Evolutionary conservation across 164 flowering plant genomes (phyloP).

Genomic region (Kingdonia uniflora): DNA sequence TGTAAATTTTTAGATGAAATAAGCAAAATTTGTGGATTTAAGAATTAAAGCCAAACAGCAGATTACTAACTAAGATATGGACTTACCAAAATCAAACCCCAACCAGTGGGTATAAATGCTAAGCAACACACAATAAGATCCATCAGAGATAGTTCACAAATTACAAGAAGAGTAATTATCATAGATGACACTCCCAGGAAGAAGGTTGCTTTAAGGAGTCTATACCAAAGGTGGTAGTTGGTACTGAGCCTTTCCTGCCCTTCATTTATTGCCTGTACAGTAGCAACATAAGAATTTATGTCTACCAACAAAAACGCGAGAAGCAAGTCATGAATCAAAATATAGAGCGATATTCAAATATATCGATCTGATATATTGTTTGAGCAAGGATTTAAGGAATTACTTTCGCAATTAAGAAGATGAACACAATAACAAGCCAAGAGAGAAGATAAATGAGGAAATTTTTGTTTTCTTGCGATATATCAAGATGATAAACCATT

Average conservation of each 20-base stretch:
- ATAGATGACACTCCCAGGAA: conserved; percentile 53
- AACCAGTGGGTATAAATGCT: conserved; percentile 91
- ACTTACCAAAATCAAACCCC: conserved; percentile 85
- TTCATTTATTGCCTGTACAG: conserved; percentile 53
- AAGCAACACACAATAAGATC: conserved; percentile 70
- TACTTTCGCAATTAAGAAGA: conserved; percentile 73
- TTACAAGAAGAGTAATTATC: conserved; percentile 35
- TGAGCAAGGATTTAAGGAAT: conserved; percentile 5
- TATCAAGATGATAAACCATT: conserved; percentile 88
- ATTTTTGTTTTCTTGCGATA: conserved; percentile 57
- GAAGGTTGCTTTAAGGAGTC: conserved; percentile 63
- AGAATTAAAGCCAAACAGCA: no score
- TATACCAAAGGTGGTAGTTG: conserved; percentile 48
- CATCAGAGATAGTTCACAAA: conserved; percentile 57
- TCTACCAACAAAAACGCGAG: no score
- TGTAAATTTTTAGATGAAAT: no score
- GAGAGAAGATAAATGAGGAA: conserved; percentile 75
- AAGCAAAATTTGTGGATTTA: no score
- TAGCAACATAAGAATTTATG: neutral
- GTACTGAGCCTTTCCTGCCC: conserved; percentile 55
- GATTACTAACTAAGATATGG: neutral
- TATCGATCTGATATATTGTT: no score
- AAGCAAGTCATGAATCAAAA: no score
- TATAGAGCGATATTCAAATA: no score
- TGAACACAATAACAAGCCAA: conserved; percentile 62